Evolutionary conservation across 139 green algal species (phyloP).

Genomic region (Trebouxia sp.): DNA sequence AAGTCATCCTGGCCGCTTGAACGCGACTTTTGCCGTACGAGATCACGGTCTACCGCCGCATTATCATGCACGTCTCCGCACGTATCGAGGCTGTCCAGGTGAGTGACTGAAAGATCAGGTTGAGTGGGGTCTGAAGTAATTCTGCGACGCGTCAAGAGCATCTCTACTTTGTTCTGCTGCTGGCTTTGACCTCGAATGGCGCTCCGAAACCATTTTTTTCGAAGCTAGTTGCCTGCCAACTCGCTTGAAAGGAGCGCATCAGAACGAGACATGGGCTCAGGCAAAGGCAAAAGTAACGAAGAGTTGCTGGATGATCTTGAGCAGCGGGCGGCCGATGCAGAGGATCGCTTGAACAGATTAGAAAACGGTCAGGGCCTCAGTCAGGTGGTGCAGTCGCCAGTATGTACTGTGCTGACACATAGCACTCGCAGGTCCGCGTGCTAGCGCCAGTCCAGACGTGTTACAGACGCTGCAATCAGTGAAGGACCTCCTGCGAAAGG

Average conservation of each 20-base stretch:
- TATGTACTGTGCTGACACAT: no score
- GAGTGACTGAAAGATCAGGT: no score
- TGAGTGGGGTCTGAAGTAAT: no score
- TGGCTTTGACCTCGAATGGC: no score
- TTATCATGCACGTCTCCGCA: no score
- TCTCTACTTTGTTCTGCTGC: no score
- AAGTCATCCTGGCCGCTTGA: constrained; percentile 76
- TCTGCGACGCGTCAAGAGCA: no score
- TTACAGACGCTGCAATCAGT: not conserved
- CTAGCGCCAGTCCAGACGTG: not conserved
- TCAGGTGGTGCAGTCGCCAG: no score
- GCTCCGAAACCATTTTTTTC: not conserved
- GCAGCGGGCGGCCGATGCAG: not conserved
- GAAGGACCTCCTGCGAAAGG: not conserved
- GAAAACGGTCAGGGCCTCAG: not conserved
- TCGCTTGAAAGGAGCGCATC: no score
- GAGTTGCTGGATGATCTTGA: not conserved
- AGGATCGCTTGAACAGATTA: not conserved
- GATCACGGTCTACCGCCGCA: no score
- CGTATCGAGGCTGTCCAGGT: no score
- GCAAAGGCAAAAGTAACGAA: not conserved
- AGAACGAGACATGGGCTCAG: not conserved
- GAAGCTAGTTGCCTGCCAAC: not conserved
- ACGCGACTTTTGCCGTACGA: no score
- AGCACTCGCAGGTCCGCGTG: not conserved